Base-by-base conservation (phyloP, 2,329 filamentous ascomycete species). In the Parastagonospora avenae region DNA sequence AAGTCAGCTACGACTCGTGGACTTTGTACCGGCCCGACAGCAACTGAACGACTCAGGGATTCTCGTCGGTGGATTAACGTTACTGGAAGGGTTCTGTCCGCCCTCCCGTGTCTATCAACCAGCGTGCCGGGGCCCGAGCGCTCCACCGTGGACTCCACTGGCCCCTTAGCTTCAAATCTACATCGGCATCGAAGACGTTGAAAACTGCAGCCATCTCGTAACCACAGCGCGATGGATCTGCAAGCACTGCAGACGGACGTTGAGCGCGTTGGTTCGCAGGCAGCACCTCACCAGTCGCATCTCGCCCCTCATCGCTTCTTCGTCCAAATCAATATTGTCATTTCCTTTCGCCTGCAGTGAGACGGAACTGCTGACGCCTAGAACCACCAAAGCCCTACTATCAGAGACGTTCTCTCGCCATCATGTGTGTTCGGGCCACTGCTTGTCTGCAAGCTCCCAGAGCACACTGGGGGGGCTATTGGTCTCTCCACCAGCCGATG, bases 361-460 rank as follows among this genome's bases (percentile, higher is more conserved):
- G 46, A 44, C 14, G 44, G 49, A 42, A 54, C 55, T 55, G 63
- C 66, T 67, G 60, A 68, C 63, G 63, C 64, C 61, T 49, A 62
- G 60, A 46, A 55, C 33, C 32, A 27, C 54, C 54, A 49, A 43
- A 53, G 53, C 56, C 52, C 55, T 57, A 47, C 53, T 66, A 64
- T 67, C 61, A 57, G 42, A 51, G 41, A 45, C 58, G 55, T 47
- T 36, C 43, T 43, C 45, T 52, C 56, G 19, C 19, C 52, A 48
- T 36, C 43, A 48, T 43, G 46, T 42, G 39, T 51, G 33, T 47
- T 38, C 47, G 41, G 54, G 41, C 57, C 54, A 45, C 50, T 53
- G 35, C 36, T 41, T 47, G 48, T 39, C 37, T 36, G 43, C 29
- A 31, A 42, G 9, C 29, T 37, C 43, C 50, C 44, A 44, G 38